These are phyloP conservation scores for Theileria equi DNA, from an alignment of 169 alveolate species.

Conservation along the genomic window DNA sequence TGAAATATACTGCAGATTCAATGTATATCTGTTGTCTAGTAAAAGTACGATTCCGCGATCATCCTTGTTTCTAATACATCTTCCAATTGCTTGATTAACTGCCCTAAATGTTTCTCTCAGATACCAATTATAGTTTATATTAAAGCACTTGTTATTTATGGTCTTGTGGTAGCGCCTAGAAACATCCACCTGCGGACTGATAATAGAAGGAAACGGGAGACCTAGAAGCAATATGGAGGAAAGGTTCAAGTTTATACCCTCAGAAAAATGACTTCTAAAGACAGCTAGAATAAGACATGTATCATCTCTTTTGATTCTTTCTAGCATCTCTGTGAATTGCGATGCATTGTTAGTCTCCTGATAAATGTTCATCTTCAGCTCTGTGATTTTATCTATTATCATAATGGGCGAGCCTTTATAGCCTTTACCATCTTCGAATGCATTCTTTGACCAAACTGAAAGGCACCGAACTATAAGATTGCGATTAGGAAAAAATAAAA, in stretches of 20 bases:
- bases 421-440: not conserved
- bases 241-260: constrained; percentile 44
- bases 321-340: constrained; percentile 11
- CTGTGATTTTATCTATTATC: constrained; percentile 14
- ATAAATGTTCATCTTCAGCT: constrained; percentile 25
- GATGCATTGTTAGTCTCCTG: constrained; percentile 45
- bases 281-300: constrained; percentile 31
- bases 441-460: constrained; percentile 24
- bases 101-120: constrained; percentile 89
- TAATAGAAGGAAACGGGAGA: constrained; percentile 39
- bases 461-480: constrained; percentile 11
- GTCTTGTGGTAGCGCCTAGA: constrained; percentile 30
- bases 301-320: not conserved
- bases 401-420: not conserved
- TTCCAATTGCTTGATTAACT: constrained; percentile 93
- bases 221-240: constrained; percentile 49
- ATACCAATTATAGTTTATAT: constrained; percentile 89
- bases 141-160: constrained; percentile 40
- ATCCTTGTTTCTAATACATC: constrained; percentile 90
- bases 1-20: constrained; percentile 61
- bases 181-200: constrained; percentile 35
- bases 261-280: constrained; percentile 46
- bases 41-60: constrained; percentile 89
- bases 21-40: constrained; percentile 83
- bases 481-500: constrained; percentile 40